Evolutionary conservation across 495 filamentous ascomycete genomes (phyloP).

Genomic region (Podospora didyma): DNA sequence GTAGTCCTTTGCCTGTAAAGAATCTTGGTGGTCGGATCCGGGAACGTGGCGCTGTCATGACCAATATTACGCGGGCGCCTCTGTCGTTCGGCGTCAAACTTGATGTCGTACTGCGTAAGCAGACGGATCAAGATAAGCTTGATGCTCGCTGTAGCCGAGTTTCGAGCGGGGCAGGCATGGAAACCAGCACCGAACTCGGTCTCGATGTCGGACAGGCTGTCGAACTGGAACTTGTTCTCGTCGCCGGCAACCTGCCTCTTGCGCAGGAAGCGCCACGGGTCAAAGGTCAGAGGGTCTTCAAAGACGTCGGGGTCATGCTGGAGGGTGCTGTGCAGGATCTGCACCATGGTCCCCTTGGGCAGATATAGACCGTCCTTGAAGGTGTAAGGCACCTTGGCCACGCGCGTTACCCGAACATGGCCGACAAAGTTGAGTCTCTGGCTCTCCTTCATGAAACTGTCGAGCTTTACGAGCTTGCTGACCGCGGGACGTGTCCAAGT

Average conservation of each 20-base stretch:
- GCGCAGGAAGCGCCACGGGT: conserved; percentile 46
- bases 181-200: conserved; percentile 46
- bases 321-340: conserved; percentile 24
- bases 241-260: conserved; percentile 38
- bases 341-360: conserved; percentile 27
- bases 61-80: neutral
- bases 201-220: conserved; percentile 37
- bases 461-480: conserved; percentile 31
- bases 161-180: conserved; percentile 45
- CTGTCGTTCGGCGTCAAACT: conserved; percentile 14
- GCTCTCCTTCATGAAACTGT: conserved; percentile 52
- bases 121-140: conserved; percentile 41
- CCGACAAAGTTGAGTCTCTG: conserved; percentile 24
- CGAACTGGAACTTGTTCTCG: conserved; percentile 39
- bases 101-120: conserved; percentile 41
- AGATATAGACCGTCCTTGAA: conserved; percentile 37
- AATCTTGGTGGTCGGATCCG: neutral
- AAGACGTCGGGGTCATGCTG: conserved; percentile 22
- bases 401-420: conserved; percentile 2
- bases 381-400: conserved; percentile 18
- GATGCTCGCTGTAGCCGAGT: conserved; percentile 43
- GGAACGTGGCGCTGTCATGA: conserved; percentile 2
- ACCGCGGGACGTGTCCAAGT: conserved; percentile 7
- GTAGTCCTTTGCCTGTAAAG: conserved; percentile 5
- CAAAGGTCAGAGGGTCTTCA: conserved; percentile 43